Base-by-base conservation (phyloP, 441 rosid species). In the Caryocar brasiliense region DNA sequence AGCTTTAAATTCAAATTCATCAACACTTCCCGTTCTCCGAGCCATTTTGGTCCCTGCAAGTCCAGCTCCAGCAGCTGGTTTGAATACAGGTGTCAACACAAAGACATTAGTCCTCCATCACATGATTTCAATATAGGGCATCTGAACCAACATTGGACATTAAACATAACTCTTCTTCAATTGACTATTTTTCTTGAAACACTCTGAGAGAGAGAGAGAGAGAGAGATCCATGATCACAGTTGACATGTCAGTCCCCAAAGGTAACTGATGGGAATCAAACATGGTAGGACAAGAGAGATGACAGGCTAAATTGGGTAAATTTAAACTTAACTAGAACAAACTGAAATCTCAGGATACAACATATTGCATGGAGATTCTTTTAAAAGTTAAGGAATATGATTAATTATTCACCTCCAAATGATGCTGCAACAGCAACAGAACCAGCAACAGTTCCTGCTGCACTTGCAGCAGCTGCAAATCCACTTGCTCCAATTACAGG, bases 61-160 rank as follows among this genome's bases (percentile, higher is more conserved):
- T 70, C 98, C 96, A 61, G 95, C 98, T 69, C 98, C 98, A 66
- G 96, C 96, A 69, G 88, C 98, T 91, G 80, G 56, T 26, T 58
- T 53, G 47, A 56, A 53, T 14, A 50, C 40, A 41, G 7, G 36
- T 9, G 25, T 20, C 51, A 47, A 26, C 2, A 42, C 32, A 28
- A 15, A 30, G 24, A 25, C 18, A 41, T 37, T n/a, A n/a, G n/a
- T n/a, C n/a, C n/a, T n/a, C n/a, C n/a, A n/a, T n/a, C n/a, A n/a
- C n/a, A n/a, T n/a, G n/a, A n/a, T n/a, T n/a, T n/a, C n/a, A n/a
- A n/a, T n/a, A n/a, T n/a, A n/a, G n/a, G n/a, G n/a, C n/a, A n/a
- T n/a, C n/a, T n/a, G n/a, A n/a, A n/a, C n/a, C n/a, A n/a, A n/a
- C n/a, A n/a, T n/a, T n/a, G n/a, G n/a, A n/a, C n/a, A n/a, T n/a